Evolutionary conservation across 225 moss, liverwort and hornwort genomes (phyloP).

Genomic region (Pleurozium schreberi): DNA sequence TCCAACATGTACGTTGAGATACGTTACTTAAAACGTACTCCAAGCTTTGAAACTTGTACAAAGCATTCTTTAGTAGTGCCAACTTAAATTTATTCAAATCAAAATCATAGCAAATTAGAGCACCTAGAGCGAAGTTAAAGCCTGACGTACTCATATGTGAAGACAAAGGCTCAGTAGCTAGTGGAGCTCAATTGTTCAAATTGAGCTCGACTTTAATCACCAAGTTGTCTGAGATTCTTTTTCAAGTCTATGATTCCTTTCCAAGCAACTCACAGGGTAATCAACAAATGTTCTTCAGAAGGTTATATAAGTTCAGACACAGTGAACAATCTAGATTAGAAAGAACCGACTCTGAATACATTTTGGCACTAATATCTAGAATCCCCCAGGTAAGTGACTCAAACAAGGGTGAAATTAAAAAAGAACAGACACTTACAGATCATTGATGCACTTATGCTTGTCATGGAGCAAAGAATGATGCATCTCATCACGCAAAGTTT

Average conservation of each 20-base stretch:
- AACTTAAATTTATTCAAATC: background rate
- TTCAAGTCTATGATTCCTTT: background rate
- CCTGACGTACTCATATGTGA: background rate
- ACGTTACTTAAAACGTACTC: background rate
- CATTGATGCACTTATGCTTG: constrained; percentile 89
- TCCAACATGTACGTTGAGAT: background rate
- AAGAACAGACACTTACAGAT: constrained; percentile 33
- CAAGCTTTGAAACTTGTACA: background rate
- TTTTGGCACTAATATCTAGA: background rate
- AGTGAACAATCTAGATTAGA: background rate
- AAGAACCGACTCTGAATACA: background rate
- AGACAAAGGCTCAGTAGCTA: background rate
- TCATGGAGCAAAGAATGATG: constrained; percentile 78
- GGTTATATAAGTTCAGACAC: background rate
- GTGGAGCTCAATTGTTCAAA: background rate
- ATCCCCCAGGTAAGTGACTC: background rate
- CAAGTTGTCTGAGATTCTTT: background rate
- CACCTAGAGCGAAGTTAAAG: background rate
- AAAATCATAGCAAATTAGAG: background rate
- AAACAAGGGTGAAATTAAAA: background rate
- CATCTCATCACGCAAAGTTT: constrained; percentile 69
- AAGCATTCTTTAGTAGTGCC: background rate
- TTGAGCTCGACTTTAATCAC: background rate
- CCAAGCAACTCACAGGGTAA: background rate
- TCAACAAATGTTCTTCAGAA: background rate